A percentile compares a stretch with the other conserved stretches of the same genome.
These are phyloP conservation scores for Cyamopsis tetragonoloba DNA, from an alignment of 306 rosid genomes.

Conservation along the genomic window DNA sequence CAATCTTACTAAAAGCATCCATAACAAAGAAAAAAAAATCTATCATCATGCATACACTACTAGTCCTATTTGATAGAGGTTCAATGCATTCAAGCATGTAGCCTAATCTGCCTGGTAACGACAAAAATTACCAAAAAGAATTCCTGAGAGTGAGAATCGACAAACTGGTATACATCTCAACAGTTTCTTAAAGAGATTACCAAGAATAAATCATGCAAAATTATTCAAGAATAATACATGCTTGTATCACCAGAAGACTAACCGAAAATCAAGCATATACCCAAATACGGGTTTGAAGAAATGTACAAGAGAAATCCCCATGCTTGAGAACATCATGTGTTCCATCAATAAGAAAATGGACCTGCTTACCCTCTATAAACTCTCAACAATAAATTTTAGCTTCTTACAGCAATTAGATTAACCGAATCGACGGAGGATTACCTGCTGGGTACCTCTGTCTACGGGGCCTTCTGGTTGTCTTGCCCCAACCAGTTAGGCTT, in stretches of 20 bases:
- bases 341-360: slow-evolving; percentile 39
- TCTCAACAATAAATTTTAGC: slow-evolving; percentile 46
- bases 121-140: not conserved
- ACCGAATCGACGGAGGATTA: slow-evolving; percentile 55
- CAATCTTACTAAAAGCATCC: not conserved
- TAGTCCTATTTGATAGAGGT: slow-evolving; percentile 7
- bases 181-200: slow-evolving; percentile 26
- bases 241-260: slow-evolving; percentile 55
- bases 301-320: slow-evolving; percentile 61
- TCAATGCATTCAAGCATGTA: slow-evolving; percentile 25
- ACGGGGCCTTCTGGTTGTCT: slow-evolving; percentile 90
- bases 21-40: not conserved
- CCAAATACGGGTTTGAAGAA: slow-evolving; percentile 51
- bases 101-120: not conserved
- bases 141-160: not conserved
- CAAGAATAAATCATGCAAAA: slow-evolving; percentile 65
- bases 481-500: slow-evolving; percentile 95
- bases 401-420: slow-evolving; percentile 51
- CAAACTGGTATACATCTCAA: slow-evolving; percentile 38
- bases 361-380: slow-evolving; percentile 58
- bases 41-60: not conserved
- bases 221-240: slow-evolving; percentile 71
- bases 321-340: slow-evolving; percentile 37
- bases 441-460: slow-evolving; percentile 81
- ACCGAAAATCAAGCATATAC: slow-evolving; percentile 48